These are phyloP conservation scores for Physaria fendleri DNA, from an alignment of 345 rosid genomes.

Conservation along the genomic window DNA sequence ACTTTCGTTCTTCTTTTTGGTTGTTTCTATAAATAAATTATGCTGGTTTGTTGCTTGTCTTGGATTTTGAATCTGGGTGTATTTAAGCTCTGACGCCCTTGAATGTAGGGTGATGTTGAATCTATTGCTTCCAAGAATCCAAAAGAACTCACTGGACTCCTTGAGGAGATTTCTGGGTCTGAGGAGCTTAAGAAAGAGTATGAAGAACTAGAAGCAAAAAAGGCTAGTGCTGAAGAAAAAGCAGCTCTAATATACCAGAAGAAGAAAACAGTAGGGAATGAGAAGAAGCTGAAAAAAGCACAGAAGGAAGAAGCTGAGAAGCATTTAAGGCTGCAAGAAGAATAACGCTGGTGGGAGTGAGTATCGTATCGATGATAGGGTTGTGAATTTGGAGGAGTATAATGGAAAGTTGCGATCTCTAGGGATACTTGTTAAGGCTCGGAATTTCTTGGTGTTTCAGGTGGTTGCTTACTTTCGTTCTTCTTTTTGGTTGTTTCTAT, in stretches of 20 bases:
- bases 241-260: constrained; percentile 75
- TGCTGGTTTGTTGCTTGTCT: too few relatives aligned
- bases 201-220: constrained; percentile 69
- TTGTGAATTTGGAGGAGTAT: too few relatives aligned
- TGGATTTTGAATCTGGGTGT: background rate
- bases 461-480: too few relatives aligned
- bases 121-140: constrained; percentile 97
- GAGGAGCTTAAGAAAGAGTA: constrained; percentile 91
- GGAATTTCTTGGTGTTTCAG: too few relatives aligned
- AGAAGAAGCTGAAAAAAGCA: constrained; percentile 95
- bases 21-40: too few relatives aligned
- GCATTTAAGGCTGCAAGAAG: constrained; percentile 76
- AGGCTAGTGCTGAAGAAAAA: constrained; percentile 80
- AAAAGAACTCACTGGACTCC: constrained; percentile 78
- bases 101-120: constrained; percentile 90
- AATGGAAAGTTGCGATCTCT: too few relatives aligned
- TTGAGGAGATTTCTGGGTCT: constrained; percentile 96
- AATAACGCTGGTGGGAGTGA: too few relatives aligned
- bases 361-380: too few relatives aligned
- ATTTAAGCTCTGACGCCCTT: background rate
- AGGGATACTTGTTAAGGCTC: too few relatives aligned
- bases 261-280: constrained; percentile 67
- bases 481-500: background rate
- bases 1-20: too few relatives aligned
- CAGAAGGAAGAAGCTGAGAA: constrained; percentile 99